A percentile compares a stretch with the other conserved stretches of the same genome.
phyloP scores from a whole-genome alignment of 306 rosid genomes.

The Dryas alaskensis region DNA sequence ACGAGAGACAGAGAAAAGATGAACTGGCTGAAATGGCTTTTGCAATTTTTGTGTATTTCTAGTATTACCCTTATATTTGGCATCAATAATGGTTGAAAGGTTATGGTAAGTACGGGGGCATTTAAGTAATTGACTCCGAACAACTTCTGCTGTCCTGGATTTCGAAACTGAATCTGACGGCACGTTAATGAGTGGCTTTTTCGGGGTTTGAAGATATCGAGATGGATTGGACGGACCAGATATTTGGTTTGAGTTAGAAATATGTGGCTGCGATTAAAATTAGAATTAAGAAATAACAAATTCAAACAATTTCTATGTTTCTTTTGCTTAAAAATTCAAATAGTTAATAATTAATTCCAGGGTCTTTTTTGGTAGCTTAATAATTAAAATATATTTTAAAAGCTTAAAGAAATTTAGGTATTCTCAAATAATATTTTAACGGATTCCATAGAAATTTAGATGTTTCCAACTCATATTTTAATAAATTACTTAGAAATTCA shows the following conservation, averaged over 20 bases:
- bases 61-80: slow-evolving; percentile 10
- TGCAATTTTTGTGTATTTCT: slow-evolving; percentile 8
- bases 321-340: no score
- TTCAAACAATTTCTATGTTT: background rate
- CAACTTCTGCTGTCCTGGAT: slow-evolving; percentile 48
- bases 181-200: slow-evolving; percentile 62
- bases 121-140: background rate
- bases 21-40: slow-evolving; percentile 38
- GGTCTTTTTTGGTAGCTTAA: no score
- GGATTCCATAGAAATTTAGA: no score
- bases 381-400: no score
- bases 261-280: slow-evolving; percentile 40
- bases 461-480: no score
- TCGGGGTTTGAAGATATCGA: slow-evolving; percentile 46
- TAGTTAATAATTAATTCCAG: no score
- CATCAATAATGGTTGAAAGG: background rate
- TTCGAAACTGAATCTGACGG: slow-evolving; percentile 80
- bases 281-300: background rate
- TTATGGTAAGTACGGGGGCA: slow-evolving; percentile 6
- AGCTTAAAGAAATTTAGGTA: no score
- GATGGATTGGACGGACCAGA: slow-evolving; percentile 51
- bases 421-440: no score
- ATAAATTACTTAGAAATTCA: no score
- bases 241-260: slow-evolving; percentile 6
- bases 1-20: slow-evolving; percentile 43